phyloP scores from a whole-genome alignment of 2,329 filamentous ascomycete genomes.

The Teratosphaeria pseudoeucalypti region DNA sequence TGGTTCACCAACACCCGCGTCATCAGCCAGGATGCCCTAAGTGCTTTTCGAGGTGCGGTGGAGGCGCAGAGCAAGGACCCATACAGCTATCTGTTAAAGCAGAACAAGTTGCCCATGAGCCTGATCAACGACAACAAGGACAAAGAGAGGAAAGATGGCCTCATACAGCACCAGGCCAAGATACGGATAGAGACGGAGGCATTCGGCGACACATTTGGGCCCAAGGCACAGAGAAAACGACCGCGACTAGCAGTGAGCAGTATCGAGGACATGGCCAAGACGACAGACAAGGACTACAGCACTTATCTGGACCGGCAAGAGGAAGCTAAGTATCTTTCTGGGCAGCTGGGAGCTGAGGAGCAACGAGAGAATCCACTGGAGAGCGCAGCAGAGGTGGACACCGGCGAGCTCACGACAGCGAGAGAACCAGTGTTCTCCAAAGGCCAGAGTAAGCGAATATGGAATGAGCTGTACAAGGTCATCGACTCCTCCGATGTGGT shows the following conservation, averaged over 20 bases:
- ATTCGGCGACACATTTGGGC: slow-evolving; percentile 82
- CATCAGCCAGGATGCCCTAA: slow-evolving; percentile 80
- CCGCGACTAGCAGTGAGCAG: slow-evolving; percentile 78
- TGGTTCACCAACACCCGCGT: slow-evolving; percentile 95
- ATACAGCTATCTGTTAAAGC: slow-evolving; percentile 88
- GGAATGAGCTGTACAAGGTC: slow-evolving; percentile 89
- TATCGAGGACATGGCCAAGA: slow-evolving; percentile 70
- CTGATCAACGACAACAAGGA: slow-evolving; percentile 72
- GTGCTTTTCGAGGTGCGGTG: slow-evolving; percentile 82
- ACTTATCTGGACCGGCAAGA: slow-evolving; percentile 71
- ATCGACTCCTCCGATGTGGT: slow-evolving; percentile 94
- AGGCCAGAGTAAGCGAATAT: slow-evolving; percentile 89
- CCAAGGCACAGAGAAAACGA: slow-evolving; percentile 84
- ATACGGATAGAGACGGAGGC: slow-evolving; percentile 82
- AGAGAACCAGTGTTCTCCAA: slow-evolving; percentile 74
- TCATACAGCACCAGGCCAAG: slow-evolving; percentile 89
- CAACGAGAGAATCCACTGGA: slow-evolving; percentile 31
- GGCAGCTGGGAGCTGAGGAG: slow-evolving; percentile 48
- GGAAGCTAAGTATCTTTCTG: slow-evolving; percentile 65
- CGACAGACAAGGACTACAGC: slow-evolving; percentile 71
- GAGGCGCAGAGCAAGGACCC: slow-evolving; percentile 82
- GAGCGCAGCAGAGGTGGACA: slow-evolving; percentile 4
- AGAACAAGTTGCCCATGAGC: slow-evolving; percentile 94
- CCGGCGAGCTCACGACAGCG: slow-evolving; percentile 35
- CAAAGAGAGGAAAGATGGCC: slow-evolving; percentile 54